Evolutionary conservation across 768 basidiomycete species (phyloP), one percentile per base, ranked within the genome.

Genomic region (Rhodocollybia butyracea): DNA sequence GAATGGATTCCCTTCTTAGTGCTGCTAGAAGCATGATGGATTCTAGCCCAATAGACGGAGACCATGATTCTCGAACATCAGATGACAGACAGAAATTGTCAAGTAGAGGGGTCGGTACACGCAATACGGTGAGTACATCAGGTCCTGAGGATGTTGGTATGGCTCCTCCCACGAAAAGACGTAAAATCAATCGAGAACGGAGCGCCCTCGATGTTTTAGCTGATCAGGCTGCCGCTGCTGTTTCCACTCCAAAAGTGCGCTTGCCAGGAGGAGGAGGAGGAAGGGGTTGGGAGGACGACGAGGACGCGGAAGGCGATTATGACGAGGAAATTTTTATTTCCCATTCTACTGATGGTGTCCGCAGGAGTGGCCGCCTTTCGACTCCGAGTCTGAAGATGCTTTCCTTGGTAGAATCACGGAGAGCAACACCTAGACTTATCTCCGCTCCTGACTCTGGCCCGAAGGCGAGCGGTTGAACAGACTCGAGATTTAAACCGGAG

Each of bases 131-230:
- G 27, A 47, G 43, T 27, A n/a, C 17, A 32, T 5, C 17, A 43
- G 43, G 30, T 22, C 26, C 24, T 19, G 51, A 53, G 34, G 51
- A 53, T 27, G 19, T 19, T 15, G 50, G 15, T 34, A 22, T 40
- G n/a, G 29, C 19, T 43, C 32, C 51, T 7, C 51, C 51, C 6
- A 40, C 42, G 29, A 45, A 41, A 34, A 41, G 22, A 40, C 51
- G 40, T 3, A 50, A 34, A 42, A 31, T n/a, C 62, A 30, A 17
- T n/a, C 61, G 74, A 46, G 68, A 76, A 43, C 71, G 68, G 57
- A 81, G 81, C 57, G 88, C 84, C 6, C 70, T 90, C 62, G 86
- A 90, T 61, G 86, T 90, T 7, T 70, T 89, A 31, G 88, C 88
- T 1, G 86, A 88, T 60, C 86, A 89, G 64, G 86, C 88, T 3